Evolutionary conservation across 2,329 filamentous ascomycete genomes (phyloP), one percentile per base, ranked within the genome.

Genomic region (Sarocladium oryzae): DNA sequence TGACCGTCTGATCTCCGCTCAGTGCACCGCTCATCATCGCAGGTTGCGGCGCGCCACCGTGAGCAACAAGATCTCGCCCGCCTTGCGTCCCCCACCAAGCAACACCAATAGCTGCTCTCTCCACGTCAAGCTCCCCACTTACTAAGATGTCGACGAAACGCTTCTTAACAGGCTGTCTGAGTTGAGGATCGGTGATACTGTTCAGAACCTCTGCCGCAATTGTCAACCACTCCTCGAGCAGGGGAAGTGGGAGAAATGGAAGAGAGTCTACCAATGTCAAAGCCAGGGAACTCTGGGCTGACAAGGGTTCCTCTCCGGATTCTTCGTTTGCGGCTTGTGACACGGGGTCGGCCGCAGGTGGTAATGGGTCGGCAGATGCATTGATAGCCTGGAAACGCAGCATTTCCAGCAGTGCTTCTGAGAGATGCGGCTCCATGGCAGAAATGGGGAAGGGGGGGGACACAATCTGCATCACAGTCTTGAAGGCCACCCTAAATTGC

Each of bases 401-500:
- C 63, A 95, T 84, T 62, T 96, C 90, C 11, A 95, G 74, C 1
- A 96, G 70, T 1, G 84, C 85, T 55, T 91, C 88, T 2, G 88
- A 84, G n/a, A 96, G 77, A 52, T 86, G 77, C 1, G 88, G 88
- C 56, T 93, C 85, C 4, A 77, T 77, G 43, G 81, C 82, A 30
- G 86, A 82, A 36, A 95, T 78, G 1, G 82, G 78, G 33, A 87
- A 89, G 0, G 90, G 91, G 2, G 90, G 89, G 2, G 86, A 85
- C 10, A 89, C 83, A 53, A 95, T 85, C 59, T 86, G 85, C 66
- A 95, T 81, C 41, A 96, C 74, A 2, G 89, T 92, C 64, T 86
- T 88, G 73, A 95, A 91, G 10, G 90, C 91, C 9, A 96, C 75
- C 26, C 90, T 81, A 72, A 96, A 96, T 64, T 96, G 91, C 15